These are phyloP conservation scores for Ophiobolus disseminans DNA, from an alignment of 2,329 filamentous ascomycete genomes.

Conservation along the genomic window DNA sequence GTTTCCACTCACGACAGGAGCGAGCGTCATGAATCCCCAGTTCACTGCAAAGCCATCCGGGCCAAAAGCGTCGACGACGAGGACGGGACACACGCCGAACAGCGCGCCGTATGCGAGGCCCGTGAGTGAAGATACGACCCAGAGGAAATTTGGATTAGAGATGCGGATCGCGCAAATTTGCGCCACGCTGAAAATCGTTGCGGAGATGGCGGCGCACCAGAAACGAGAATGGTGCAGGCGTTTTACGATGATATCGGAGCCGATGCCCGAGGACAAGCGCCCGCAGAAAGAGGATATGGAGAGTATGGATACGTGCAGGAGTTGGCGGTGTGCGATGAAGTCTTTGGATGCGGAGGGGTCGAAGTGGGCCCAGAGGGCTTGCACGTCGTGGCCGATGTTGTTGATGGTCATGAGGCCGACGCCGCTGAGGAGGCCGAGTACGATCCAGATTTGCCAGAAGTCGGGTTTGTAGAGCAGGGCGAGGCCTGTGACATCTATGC, in stretches of 20 bases:
- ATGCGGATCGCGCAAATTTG: constrained; percentile 80
- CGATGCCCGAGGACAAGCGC: constrained; percentile 75
- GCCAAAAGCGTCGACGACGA: constrained; percentile 87
- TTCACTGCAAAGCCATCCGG: constrained; percentile 89
- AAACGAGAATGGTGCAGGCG: constrained; percentile 79
- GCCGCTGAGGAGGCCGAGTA: constrained; percentile 90
- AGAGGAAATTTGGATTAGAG: constrained; percentile 77
- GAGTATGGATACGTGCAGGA: constrained; percentile 93
- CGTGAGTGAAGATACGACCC: constrained; percentile 80
- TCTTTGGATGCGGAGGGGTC: constrained; percentile 74
- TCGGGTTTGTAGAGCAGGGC: constrained; percentile 73
- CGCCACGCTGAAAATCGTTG: constrained; percentile 77
- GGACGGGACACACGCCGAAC: constrained; percentile 91
- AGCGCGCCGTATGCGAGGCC: constrained; percentile 92
- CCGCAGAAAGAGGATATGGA: constrained; percentile 87
- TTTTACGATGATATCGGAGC: constrained; percentile 89
- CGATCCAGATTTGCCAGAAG: constrained; percentile 89
- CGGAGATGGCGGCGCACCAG: constrained; percentile 86
- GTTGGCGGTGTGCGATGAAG: constrained; percentile 81
- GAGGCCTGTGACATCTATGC: constrained; percentile 89
- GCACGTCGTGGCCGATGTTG: constrained; percentile 91
- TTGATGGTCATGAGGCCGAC: constrained; percentile 99
- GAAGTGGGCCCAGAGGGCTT: constrained; percentile 86
- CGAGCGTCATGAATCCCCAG: constrained; percentile 93
- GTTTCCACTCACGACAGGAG: constrained; percentile 86